These are phyloP conservation scores for Wickerhamomyces ciferrii DNA, from an alignment of 805 yeast species.

Conservation along the genomic window DNA sequence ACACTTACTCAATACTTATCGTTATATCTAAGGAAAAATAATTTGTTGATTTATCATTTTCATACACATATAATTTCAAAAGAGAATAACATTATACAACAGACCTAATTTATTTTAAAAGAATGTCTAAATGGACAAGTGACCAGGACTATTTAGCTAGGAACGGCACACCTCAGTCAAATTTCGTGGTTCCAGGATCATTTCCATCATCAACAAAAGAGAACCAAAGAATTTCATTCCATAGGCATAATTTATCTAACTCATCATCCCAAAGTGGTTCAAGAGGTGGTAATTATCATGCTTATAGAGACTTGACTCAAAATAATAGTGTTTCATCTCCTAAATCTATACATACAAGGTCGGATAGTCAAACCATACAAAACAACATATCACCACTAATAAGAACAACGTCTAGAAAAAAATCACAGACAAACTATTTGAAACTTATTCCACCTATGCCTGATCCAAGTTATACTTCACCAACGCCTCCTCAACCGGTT, in stretches of 20 bases:
- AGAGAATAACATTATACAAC: too few species aligned
- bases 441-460: slow-evolving; percentile 25
- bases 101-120: background rate
- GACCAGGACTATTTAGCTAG: background rate
- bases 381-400: background rate
- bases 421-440: slow-evolving; percentile 14
- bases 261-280: background rate
- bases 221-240: background rate
- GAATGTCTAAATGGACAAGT: background rate
- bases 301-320: background rate
- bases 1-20: too few species aligned
- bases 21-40: background rate
- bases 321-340: background rate
- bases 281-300: background rate
- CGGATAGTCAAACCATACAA: slow-evolving; percentile 1
- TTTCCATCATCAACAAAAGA: background rate
- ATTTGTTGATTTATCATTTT: too few species aligned
- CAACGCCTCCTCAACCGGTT: background rate
- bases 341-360: slow-evolving; percentile 5
- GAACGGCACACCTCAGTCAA: background rate
- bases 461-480: slow-evolving; percentile 2
- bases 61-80: too few species aligned
- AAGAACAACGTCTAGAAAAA: background rate
- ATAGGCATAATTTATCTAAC: background rate
- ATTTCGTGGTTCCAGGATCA: background rate